A percentile compares a stretch with the other conserved stretches of the same genome.
Conservation (phyloP, 2,329 filamentous ascomycete species). For the Colletotrichum sidae region DNA sequence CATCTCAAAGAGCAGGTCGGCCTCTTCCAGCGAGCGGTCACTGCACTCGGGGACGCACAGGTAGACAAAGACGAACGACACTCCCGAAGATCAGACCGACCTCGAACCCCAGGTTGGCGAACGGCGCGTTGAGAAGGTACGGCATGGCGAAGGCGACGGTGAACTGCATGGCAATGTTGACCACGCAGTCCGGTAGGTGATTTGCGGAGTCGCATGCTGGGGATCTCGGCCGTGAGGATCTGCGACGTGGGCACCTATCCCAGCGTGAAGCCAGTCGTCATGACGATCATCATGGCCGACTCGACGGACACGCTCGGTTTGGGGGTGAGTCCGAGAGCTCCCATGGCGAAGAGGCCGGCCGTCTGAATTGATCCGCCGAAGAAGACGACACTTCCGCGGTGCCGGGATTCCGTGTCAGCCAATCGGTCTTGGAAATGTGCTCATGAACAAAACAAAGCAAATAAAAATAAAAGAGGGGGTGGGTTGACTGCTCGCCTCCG, state of each 20-base stretch:
- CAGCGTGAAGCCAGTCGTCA: constrained; percentile 44
- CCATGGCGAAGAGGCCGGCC: constrained; percentile 10
- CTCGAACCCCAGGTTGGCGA: constrained; percentile 46
- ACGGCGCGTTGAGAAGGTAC: constrained; percentile 50
- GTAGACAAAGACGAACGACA: constrained; percentile 27
- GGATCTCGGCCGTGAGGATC: constrained; percentile 49
- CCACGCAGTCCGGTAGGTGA: constrained; percentile 38
- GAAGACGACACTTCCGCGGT: constrained; percentile 12
- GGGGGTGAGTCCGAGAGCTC: constrained; percentile 15
- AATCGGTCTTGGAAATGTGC: constrained; percentile 2
- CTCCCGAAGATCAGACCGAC: constrained; percentile 27
- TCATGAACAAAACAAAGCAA: too few species aligned
- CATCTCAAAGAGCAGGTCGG: constrained; percentile 59
- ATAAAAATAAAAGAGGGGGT: neutral
- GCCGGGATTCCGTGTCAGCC: constrained; percentile 14
- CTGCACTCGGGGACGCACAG: constrained; percentile 59
- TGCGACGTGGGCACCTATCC: constrained; percentile 51
- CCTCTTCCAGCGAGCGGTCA: constrained; percentile 79
- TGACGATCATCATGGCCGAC: constrained; percentile 46
- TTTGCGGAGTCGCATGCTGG: constrained; percentile 46
- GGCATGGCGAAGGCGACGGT: constrained; percentile 51
- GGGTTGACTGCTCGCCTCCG: constrained; percentile 5
- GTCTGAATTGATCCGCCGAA: constrained; percentile 24
- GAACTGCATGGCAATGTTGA: constrained; percentile 42
- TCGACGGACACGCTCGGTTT: constrained; percentile 38